These are phyloP conservation scores for Puccinellia tenuiflora DNA, from an alignment of 176 grass and related monocot species.

Conservation along the genomic window DNA sequence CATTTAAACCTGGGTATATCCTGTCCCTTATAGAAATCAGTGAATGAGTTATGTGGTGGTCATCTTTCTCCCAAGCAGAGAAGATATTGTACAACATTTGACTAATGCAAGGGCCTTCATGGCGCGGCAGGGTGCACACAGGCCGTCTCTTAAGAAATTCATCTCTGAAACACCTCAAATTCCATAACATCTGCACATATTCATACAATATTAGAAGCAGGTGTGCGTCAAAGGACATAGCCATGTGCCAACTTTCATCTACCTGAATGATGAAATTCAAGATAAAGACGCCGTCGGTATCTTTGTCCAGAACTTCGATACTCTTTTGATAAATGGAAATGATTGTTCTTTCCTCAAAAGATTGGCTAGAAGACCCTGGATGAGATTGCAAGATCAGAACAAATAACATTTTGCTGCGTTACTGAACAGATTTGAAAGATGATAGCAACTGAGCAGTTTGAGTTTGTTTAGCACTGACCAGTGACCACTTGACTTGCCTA, in stretches of 20 bases:
- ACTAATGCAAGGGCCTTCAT: background rate
- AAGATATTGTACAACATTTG: background rate
- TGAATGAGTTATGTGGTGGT: background rate
- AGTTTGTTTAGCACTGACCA: background rate
- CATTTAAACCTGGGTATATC: background rate
- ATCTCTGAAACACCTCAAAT: background rate
- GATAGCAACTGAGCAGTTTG: background rate
- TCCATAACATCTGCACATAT: background rate
- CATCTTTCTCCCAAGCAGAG: background rate
- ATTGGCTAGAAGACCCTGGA: background rate
- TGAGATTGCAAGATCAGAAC: background rate
- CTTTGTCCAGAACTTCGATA: background rate
- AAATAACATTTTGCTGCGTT: background rate
- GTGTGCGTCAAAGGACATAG: background rate
- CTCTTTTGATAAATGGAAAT: background rate
- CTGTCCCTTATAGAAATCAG: background rate
- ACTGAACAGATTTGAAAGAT: background rate
- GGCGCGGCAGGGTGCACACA: background rate
- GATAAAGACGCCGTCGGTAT: background rate
- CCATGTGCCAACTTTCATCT: background rate
- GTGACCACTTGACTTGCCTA: background rate
- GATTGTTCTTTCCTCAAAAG: background rate
- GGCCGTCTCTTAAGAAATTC: background rate
- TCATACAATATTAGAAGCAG: background rate
- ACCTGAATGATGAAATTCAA: slow-evolving; percentile 6